These are phyloP conservation scores for Limnomonas spitsbergensis DNA, from an alignment of 139 green algal genomes.

Conservation along the genomic window DNA sequence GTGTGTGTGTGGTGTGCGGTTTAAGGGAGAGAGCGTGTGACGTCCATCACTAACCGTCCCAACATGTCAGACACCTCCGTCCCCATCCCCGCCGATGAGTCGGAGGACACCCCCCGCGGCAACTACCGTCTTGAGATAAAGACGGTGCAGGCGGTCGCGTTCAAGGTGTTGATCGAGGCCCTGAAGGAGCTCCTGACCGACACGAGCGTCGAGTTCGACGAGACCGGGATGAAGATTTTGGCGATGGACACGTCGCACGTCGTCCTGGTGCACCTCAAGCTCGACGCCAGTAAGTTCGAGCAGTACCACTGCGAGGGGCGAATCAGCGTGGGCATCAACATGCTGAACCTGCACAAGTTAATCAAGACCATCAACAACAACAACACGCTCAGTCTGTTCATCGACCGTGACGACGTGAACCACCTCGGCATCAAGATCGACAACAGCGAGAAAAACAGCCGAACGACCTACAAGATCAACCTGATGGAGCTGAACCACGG, in stretches of 20 bases:
- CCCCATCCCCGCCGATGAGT: no score
- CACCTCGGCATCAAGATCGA: constrained; percentile 24
- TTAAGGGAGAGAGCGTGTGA: no score
- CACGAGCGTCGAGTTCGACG: constrained; percentile 22
- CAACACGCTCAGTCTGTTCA: constrained; percentile 23
- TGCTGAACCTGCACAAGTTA: constrained; percentile 32
- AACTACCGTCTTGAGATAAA: constrained; percentile 12
- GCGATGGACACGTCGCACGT: constrained; percentile 19
- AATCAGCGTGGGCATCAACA: constrained; percentile 24
- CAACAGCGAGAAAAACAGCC: constrained; percentile 22
- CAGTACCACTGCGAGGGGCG: constrained; percentile 10
- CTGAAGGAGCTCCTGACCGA: constrained; percentile 33
- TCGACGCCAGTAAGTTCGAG: constrained; percentile 25
- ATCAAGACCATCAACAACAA: constrained; percentile 32
- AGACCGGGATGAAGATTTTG: constrained; percentile 18
- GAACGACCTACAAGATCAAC: constrained; percentile 25
- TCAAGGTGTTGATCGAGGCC: constrained; percentile 29
- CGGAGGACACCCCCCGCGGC: no score
- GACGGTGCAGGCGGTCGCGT: constrained; percentile 14
- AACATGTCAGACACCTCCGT: no score
- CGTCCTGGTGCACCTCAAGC: constrained; percentile 29
- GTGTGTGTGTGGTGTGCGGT: no score
- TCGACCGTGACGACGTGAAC: constrained; percentile 21
- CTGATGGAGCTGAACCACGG: constrained; percentile 20
- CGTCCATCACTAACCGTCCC: no score